Conservation (phyloP, 352 stramenopile genomes). For the Globisporangium cylindrosporum region DNA sequence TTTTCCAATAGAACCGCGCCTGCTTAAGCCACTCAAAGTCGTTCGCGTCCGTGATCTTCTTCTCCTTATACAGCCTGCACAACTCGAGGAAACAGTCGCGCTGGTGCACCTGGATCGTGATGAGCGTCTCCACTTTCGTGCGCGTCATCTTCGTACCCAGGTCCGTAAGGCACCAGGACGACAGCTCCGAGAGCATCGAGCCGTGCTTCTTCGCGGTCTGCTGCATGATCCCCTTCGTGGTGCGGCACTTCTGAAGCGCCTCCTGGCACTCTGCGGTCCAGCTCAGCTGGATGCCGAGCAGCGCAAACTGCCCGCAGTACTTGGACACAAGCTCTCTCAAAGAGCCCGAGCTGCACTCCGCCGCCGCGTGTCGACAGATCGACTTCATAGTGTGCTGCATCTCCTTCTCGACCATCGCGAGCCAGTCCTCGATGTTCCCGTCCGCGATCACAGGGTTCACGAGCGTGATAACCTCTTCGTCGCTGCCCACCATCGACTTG, state of each 20-base stretch:
- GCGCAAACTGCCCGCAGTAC: conserved; percentile 65
- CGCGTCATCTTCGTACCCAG: conserved; percentile 89
- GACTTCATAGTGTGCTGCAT: conserved; percentile 69
- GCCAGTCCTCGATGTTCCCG: conserved; percentile 86
- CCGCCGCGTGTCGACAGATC: conserved; percentile 56
- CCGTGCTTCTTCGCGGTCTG: conserved; percentile 80
- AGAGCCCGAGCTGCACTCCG: conserved; percentile 43
- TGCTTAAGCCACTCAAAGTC: conserved; percentile 87
- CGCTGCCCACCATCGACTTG: conserved; percentile 62
- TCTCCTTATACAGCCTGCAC: conserved; percentile 71
- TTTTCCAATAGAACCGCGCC: conserved; percentile 73
- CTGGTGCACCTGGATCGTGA: conserved; percentile 92
- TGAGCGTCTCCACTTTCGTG: conserved; percentile 92
- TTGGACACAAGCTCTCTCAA: conserved; percentile 73
- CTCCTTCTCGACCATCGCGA: conserved; percentile 62
- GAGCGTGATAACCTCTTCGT: conserved; percentile 77
- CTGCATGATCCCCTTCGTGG: conserved; percentile 82
- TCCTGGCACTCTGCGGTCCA: conserved; percentile 78
- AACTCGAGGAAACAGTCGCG: conserved; percentile 78
- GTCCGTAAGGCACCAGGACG: conserved; percentile 89
- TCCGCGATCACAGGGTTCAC: conserved; percentile 49
- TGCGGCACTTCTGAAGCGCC: conserved; percentile 71
- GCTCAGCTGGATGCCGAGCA: conserved; percentile 74
- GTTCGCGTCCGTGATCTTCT: conserved; percentile 69
- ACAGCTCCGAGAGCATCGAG: conserved; percentile 85